Conservation (phyloP, 441 rosid species). For the Eutrema salsugineum region DNA sequence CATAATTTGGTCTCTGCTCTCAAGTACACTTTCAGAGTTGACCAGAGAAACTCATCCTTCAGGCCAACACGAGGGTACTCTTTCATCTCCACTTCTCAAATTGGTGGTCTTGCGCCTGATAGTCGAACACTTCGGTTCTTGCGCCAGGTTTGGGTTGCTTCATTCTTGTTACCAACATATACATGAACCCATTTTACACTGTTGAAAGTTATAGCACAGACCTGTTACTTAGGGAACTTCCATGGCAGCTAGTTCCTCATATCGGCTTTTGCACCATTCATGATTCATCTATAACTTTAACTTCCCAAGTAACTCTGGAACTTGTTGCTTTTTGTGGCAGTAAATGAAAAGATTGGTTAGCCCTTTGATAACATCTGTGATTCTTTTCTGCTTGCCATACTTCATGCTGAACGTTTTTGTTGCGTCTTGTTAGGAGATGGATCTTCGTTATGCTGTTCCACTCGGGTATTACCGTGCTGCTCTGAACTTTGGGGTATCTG, state of each 20-base stretch:
- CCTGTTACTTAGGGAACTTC: neutral
- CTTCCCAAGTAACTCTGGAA: neutral
- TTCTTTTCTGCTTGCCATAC: neutral
- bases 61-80: slow-evolving; percentile 81
- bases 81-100: slow-evolving; percentile 62
- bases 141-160: slow-evolving; percentile 59
- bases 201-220: neutral
- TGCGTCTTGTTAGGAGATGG: slow-evolving; percentile 48
- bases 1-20: slow-evolving; percentile 68
- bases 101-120: slow-evolving; percentile 85
- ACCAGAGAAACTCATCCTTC: slow-evolving; percentile 58
- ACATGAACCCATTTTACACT: neutral
- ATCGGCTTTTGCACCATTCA: neutral
- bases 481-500: slow-evolving; percentile 65
- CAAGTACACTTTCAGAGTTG: slow-evolving; percentile 69
- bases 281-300: neutral
- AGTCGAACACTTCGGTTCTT: slow-evolving; percentile 62
- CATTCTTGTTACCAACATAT: neutral
- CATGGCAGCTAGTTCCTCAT: neutral
- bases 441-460: slow-evolving; percentile 74
- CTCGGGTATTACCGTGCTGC: slow-evolving; percentile 70
- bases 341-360: neutral
- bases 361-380: neutral
- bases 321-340: neutral
- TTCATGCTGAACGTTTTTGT: neutral